Evolutionary conservation across 345 rosid genomes (phyloP), one percentile per base, ranked within the genome.

Genomic region (Adansonia digitata): DNA sequence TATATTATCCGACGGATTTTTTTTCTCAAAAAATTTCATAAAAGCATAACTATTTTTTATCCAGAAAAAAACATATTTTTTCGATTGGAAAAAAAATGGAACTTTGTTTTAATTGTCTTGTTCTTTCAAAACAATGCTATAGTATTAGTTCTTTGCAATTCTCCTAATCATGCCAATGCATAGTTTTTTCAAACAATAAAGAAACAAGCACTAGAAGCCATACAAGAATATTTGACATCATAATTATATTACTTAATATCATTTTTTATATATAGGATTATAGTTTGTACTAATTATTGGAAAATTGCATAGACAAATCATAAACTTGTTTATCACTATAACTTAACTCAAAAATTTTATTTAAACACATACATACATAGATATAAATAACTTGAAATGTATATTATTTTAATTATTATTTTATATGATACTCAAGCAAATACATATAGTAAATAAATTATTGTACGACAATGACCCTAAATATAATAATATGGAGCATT

Each of bases 381-480:
- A n/a, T n/a, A n/a, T n/a, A n/a, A n/a, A n/a, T n/a, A n/a, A n/a
- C n/a, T n/a, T n/a, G n/a, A n/a, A n/a, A n/a, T n/a, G n/a, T n/a
- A n/a, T n/a, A n/a, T n/a, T n/a, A n/a, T n/a, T n/a, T n/a, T n/a
- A 14, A 55, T 24, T 10, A 11, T 10, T 61, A 61, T 61, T 7
- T 61, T 34, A 34, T 61, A 31, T 6, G 15, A 64, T 64, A 12
- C 49, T 39, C 17, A 20, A 52, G 39, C 56, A 24, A 69, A 14
- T 45, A 43, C 12, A 53, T 27, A 64, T 26, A 52, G 4, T 61
- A n/a, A 73, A 73, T 29, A 14, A 61, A 17, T 5, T 56, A 7
- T 10, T 13, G 15, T 63, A 57, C 18, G 82, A 84, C 65, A 61
- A 76, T 60, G 86, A 75, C 80, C 71, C 43, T 27, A 65, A 60